These are phyloP conservation scores for Groenewaldozyma sp. DNA, from an alignment of 1,139 yeast species.

Conservation along the genomic window DNA sequence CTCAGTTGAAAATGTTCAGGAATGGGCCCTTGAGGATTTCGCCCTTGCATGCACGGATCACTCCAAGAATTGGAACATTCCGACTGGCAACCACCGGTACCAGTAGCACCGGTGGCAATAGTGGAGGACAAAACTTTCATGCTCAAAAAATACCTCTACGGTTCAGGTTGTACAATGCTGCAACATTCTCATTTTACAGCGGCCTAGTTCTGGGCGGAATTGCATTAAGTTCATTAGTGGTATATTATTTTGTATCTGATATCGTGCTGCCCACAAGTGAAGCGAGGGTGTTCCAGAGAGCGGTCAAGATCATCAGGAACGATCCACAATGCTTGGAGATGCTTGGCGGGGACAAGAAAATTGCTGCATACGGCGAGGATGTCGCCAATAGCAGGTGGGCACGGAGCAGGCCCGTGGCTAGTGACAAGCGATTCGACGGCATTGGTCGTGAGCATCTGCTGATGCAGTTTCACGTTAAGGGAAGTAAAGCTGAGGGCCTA, in stretches of 20 bases:
- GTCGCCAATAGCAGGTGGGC: constrained; percentile 68
- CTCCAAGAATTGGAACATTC: no score
- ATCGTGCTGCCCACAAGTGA: constrained; percentile 84
- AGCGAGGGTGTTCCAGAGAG: constrained; percentile 80
- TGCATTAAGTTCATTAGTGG: constrained; percentile 54
- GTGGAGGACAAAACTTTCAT: not conserved
- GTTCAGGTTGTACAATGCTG: constrained; percentile 13
- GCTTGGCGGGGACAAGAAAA: constrained; percentile 44
- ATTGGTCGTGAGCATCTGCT: constrained; percentile 73
- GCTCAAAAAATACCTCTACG: constrained; percentile 10
- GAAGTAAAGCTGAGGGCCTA: constrained; percentile 48
- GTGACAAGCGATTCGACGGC: constrained; percentile 43
- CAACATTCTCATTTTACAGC: constrained; percentile 43
- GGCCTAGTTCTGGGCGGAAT: constrained; percentile 46
- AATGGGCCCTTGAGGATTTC: no score
- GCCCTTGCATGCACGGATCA: no score
- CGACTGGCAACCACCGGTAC: not conserved
- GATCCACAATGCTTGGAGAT: constrained; percentile 52
- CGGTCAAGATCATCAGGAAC: constrained; percentile 65
- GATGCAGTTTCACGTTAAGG: constrained; percentile 83
- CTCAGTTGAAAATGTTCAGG: no score
- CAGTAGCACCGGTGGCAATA: not conserved
- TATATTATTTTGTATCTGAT: constrained; percentile 69
- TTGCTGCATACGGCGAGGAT: constrained; percentile 75
- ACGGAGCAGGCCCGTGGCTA: constrained; percentile 70